Base-by-base conservation (phyloP, 1,139 yeast genomes). In the Yamadazyma atmosphaerica region DNA sequence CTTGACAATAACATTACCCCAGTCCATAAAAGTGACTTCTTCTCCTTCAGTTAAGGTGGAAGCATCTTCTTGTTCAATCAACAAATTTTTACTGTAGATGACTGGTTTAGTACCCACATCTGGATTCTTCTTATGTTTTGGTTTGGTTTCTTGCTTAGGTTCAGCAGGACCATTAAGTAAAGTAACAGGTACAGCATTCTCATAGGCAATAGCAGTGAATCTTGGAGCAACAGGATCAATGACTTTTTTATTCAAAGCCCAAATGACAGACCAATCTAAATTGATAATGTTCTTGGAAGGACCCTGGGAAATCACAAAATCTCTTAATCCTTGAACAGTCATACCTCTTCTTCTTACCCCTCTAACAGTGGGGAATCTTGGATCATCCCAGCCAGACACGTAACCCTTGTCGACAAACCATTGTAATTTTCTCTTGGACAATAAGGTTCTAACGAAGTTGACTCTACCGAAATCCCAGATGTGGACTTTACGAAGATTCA, bases 261-360 rank as follows among this genome's bases (percentile, higher is more conserved):
- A 92, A 57, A 92, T 89, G 51, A 87, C 78, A 48, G 86, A 84
- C 98, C 98, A 92, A 63, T 92, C 98, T 61, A 92, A 75, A 72
- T 92, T 92, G 60, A 90, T 84, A 54, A 92, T 89, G 72, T 92
- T 92, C 72, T 86, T 87, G 36, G 97, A 89, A 33, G 98, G 98
- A 58, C 98, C 98, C 72, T 92, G 98, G 38, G 95, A 78, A 48
- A 92, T 76, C 52, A 92, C 86, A 56, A 90, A 92, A 72, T 86
- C 86, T 66, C 92, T 81, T 63, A 92, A 80, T 51, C 97, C 98
- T 70, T 92, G 97, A 47, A 92, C 94, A 33, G 96, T 83, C 98
- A 92, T 92, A 74, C 98, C 98, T 74, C 98, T 86, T 77, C 98
- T 83, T 75, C 97, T 86, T 39, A 90, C 96, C 73, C 98, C 98